Evolutionary conservation across 176 grass and related monocot genomes (phyloP).

Genomic region (Dendrocalamus sinicus): DNA sequence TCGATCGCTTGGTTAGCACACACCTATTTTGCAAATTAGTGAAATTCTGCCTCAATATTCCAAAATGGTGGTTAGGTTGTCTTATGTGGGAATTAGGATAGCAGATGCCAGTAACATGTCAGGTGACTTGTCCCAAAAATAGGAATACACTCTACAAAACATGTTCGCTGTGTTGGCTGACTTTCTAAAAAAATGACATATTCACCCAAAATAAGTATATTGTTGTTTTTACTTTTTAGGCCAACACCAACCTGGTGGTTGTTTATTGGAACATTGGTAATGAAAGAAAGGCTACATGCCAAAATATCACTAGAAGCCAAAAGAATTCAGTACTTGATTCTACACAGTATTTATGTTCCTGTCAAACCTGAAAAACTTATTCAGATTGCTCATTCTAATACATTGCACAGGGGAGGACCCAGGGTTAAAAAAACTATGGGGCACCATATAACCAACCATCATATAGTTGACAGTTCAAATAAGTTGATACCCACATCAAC

Average conservation of each 20-base stretch:
- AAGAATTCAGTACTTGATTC: not conserved
- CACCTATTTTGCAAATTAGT: constrained; percentile 6
- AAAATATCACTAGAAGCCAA: constrained; percentile 25
- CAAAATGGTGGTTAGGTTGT: not conserved
- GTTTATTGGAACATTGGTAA: constrained; percentile 22
- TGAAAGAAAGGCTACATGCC: not conserved
- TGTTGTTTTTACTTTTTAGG: not conserved
- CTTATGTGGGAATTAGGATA: not conserved
- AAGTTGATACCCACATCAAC: constrained; percentile 23
- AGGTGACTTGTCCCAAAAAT: not conserved
- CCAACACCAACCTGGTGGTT: not conserved
- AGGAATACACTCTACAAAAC: not conserved
- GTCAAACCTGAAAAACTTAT: not conserved
- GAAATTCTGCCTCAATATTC: not conserved
- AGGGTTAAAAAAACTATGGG: not conserved
- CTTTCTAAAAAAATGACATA: not conserved
- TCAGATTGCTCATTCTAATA: constrained; percentile 2
- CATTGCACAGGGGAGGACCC: not conserved
- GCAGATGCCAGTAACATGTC: not conserved
- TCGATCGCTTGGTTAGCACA: not conserved
- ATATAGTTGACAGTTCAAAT: constrained; percentile 5
- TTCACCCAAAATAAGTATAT: constrained; percentile 8
- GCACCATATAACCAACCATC: not conserved
- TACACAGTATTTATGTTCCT: constrained; percentile 2
- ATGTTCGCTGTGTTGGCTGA: not conserved